These are phyloP conservation scores for Pochonia chlamydosporia DNA, from an alignment of 2,329 filamentous ascomycete genomes.

Conservation along the genomic window DNA sequence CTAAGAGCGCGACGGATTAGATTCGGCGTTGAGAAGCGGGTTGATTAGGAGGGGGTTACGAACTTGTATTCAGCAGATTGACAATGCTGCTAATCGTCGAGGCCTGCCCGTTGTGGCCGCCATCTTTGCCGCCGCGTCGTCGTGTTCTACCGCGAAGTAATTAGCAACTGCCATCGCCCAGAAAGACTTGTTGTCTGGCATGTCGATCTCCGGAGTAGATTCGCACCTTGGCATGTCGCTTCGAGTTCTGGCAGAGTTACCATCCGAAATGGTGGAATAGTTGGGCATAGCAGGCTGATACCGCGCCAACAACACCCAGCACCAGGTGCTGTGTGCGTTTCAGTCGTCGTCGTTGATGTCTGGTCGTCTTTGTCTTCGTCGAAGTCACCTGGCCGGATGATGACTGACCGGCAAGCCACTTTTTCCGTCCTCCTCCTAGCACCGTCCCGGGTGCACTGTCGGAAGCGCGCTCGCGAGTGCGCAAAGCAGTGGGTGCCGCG, in stretches of 20 bases:
- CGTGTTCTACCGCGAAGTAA: conserved; percentile 37
- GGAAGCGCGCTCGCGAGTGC: conserved; percentile 1
- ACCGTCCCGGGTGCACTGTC: background rate
- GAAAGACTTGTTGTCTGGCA: no score
- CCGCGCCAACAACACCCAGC: conserved; percentile 2
- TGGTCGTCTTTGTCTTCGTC: background rate
- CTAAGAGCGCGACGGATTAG: conserved; percentile 36
- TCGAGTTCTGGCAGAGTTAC: conserved; percentile 31
- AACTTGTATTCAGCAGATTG: conserved; percentile 95
- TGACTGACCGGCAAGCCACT: background rate
- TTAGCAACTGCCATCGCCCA: conserved; percentile 8
- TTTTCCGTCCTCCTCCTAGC: background rate
- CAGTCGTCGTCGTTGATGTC: no score
- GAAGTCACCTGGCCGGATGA: background rate
- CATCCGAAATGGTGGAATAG: conserved; percentile 48
- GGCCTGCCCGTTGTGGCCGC: conserved; percentile 64
- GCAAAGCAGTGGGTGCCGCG: background rate
- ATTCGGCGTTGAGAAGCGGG: background rate
- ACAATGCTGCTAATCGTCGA: conserved; percentile 87
- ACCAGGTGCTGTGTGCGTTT: conserved; percentile 6
- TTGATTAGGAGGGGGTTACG: conserved; percentile 18
- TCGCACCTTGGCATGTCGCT: conserved; percentile 45
- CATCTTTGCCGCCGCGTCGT: conserved; percentile 63
- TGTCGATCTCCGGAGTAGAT: no score
- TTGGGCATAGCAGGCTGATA: conserved; percentile 41